Base-by-base conservation (phyloP, 306 rosid genomes). In the Sindora glabra region DNA sequence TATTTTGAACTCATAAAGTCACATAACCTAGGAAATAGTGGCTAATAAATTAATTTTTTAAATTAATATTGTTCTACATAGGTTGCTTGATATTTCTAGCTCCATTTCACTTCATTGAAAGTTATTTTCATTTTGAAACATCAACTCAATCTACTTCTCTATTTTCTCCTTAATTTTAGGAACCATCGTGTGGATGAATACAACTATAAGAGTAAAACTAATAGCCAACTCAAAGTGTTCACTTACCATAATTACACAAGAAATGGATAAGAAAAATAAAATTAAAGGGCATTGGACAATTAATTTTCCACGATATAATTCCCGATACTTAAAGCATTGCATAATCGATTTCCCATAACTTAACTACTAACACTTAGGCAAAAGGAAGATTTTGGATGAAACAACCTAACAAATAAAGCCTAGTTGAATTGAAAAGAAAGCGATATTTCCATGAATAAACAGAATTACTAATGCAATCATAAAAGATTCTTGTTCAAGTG, bases 391-490 rank as follows among this genome's bases (percentile, higher is more conserved):
- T 75, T 91, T 96, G 0, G 96, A 77, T 26, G 96, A 77, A 70
- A 88, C 26, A 70, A 91, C 98, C 98, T 96, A 91, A 75, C 98
- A 81, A 49, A 88, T 80, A 14, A 96, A 96, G 16, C 98, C 96
- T 7, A 91, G 59, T 68, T 96, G 96, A 41, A 91, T 67, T 3
- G 96, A 91, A 76, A 87, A 91, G 77, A 91, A 91, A 49, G 96
- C 98, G 13, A 85, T 96, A 78, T 87, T 91, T 32, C 95, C 98
- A 45, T 84, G 82, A 24, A 89, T 83, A 39, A 80, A 76, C 17
- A 85, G 30, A 46, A 89, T 40, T 12, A 75, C 64, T 47, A 85
- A 47, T 10, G 78, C 79, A 62, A 80, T 65, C 5, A 71, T 77
- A 30, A 73, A 7, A 12, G 75, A 58, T 33, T 86, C 89, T 10